A percentile compares a stretch with the other conserved stretches of the same genome.
Conservation (phyloP, 2,329 filamentous ascomycete genomes). For the Fusarium sp. region DNA sequence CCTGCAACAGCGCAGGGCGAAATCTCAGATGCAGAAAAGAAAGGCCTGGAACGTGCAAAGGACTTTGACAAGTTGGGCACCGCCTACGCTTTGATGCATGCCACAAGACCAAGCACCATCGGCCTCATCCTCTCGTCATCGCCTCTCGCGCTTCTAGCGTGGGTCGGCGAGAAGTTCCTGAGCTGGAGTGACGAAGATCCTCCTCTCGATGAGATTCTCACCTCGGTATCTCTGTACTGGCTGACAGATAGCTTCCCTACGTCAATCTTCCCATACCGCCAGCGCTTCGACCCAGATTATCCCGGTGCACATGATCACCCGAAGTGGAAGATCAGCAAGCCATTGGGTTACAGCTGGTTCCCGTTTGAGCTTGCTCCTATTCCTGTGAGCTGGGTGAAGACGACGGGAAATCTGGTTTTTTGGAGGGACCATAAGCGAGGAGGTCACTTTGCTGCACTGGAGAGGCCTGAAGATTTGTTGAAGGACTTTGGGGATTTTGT, state of each 20-base stretch:
- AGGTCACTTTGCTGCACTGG: neutral
- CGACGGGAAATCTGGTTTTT: neutral
- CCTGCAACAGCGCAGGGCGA: neutral
- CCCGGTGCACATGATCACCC: neutral
- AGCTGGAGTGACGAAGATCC: constrained; percentile 9
- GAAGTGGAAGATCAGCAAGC: neutral
- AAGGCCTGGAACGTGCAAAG: neutral
- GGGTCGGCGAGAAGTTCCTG: constrained; percentile 6
- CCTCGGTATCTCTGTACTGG: neutral
- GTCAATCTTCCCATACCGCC: neutral
- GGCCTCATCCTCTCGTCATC: neutral
- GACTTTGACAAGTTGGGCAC: neutral
- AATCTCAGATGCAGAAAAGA: neutral
- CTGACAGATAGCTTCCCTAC: neutral
- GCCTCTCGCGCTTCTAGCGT: neutral
- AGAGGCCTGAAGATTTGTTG: neutral
- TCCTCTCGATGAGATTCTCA: neutral
- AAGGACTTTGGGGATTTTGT: constrained; percentile 3
- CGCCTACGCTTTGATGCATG: neutral
- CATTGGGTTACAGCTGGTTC: constrained; percentile 7
- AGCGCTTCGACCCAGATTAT: neutral
- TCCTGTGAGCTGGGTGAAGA: neutral
- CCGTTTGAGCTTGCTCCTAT: constrained; percentile 5
- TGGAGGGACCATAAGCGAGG: neutral
- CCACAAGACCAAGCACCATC: constrained; percentile 2